A percentile compares a stretch with the other conserved stretches of the same genome.
These are phyloP conservation scores for Tritrichomonas musculus DNA, from an alignment of 208 protist species.

Conservation along the genomic window DNA sequence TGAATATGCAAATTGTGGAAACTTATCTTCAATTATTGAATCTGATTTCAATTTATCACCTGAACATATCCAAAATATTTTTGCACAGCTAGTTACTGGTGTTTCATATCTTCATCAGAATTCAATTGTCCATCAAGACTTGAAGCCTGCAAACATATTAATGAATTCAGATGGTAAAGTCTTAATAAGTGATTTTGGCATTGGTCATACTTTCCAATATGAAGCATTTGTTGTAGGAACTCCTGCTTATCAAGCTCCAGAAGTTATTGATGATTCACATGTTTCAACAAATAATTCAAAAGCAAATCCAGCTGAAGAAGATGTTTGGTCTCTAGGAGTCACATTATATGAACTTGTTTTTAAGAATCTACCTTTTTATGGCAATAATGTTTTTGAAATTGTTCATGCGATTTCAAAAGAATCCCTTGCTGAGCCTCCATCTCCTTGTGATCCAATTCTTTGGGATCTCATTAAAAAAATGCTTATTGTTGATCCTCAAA, in stretches of 20 bases:
- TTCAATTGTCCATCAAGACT: neutral
- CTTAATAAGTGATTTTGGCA: neutral
- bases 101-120: neutral
- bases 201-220: neutral
- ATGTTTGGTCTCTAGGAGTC: neutral
- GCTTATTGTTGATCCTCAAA: neutral
- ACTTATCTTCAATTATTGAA: neutral
- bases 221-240: neutral
- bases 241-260: slow-evolving; percentile 16
- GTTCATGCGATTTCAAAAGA: neutral
- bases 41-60: neutral
- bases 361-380: neutral
- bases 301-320: neutral
- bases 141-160: neutral
- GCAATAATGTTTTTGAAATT: neutral
- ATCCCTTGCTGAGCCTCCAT: neutral
- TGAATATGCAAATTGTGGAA: neutral
- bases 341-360: neutral
- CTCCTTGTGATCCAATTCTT: neutral
- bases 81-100: neutral
- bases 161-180: neutral
- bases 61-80: neutral
- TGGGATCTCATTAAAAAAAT: neutral
- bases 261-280: neutral
- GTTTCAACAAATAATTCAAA: too few relatives aligned